phyloP scores from a whole-genome alignment of 2,329 filamentous ascomycete species.

The Cryphonectria parasitica region DNA sequence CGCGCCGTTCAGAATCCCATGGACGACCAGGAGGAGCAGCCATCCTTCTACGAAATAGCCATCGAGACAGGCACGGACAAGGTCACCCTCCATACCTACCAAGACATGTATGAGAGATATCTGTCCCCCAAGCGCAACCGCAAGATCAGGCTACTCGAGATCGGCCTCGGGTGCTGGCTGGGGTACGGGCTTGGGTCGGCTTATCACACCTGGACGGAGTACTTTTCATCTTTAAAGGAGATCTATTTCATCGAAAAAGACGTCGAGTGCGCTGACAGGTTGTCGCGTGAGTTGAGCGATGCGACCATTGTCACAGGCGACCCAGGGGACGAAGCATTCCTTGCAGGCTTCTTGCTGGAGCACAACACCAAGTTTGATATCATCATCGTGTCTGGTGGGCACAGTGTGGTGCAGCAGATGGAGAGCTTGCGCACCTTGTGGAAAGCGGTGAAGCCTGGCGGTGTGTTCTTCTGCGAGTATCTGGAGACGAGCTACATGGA shows the following conservation, averaged over 20 bases:
- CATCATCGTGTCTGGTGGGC: constrained; percentile 46
- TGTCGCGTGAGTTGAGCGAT: constrained; percentile 39
- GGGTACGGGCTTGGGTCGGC: constrained; percentile 44
- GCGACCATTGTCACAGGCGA: constrained; percentile 46
- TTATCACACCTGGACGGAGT: constrained; percentile 47
- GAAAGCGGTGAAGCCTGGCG: constrained; percentile 39
- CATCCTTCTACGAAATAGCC: constrained; percentile 38
- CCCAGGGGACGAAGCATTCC: constrained; percentile 42
- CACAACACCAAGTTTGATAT: constrained; percentile 44
- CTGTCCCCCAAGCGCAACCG: constrained; percentile 38
- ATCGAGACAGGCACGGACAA: constrained; percentile 45
- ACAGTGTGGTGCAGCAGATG: constrained; percentile 44
- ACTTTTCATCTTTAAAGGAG: constrained; percentile 44
- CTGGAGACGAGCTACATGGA: constrained; percentile 13
- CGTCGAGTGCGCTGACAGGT: constrained; percentile 41
- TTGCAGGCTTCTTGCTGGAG: constrained; percentile 40
- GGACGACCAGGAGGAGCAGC: not conserved
- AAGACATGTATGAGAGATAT: constrained; percentile 47
- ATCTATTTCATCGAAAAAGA: constrained; percentile 49
- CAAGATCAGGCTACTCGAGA: constrained; percentile 45
- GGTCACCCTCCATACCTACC: constrained; percentile 44
- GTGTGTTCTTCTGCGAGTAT: constrained; percentile 12
- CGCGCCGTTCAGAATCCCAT: not conserved
- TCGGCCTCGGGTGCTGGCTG: constrained; percentile 47
- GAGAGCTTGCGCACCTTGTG: constrained; percentile 42